Base-by-base conservation (phyloP, 1,284 basidiomycete species). In the Apiotrichum montevideense region DNA sequence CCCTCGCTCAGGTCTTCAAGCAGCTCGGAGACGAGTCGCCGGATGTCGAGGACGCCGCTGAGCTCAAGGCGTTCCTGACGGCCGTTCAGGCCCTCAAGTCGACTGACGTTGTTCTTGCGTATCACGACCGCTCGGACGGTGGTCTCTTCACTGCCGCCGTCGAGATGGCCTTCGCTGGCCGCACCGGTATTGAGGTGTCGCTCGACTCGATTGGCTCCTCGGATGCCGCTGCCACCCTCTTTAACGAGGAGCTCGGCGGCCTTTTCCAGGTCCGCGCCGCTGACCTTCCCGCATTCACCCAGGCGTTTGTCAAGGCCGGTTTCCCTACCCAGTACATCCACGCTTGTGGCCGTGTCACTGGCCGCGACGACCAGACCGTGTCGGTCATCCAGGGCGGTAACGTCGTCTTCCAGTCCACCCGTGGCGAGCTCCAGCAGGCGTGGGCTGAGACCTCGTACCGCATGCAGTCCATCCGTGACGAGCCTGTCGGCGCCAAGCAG, bases 101-200 rank as follows among this genome's bases (percentile, higher is more conserved):
- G 56, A 78, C 78, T 4, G 83, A 79, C 1, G 72, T 89, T 33
- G 85, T 98, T 0, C 80, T 98, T 42, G 94, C 96, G 0, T 98
- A 98, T 74, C 96, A 98, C 74, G 96, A 99, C 77, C 86, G 95
- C 21, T 98, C 95, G 0, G 96, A 99, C 69, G 96, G 96, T 55
- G 96, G 95, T 46, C 79, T 99, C 39, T 87, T 98, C 74, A 87
- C 90, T 0, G 88, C 94, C 4, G 73, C 97, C 35, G 86, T 81
- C n/a, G 96, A 98, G 78, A 98, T 98, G 96, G 84, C 85, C 46
- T 98, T 98, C 68, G 93, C 95, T 6, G 94, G 92, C 32, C 84
- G 87, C 53, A 82, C 85, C 9, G 96, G 96, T 35, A 82, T 85
- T 35, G 73, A 77, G 57, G 56, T 76, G 47, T 72, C 74, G 9